Percentiles rank a stretch among this genome's conserved stretches.
Evolutionary conservation across 2,329 filamentous ascomycete genomes (phyloP).

Genomic region (Ascochyta pisi): DNA sequence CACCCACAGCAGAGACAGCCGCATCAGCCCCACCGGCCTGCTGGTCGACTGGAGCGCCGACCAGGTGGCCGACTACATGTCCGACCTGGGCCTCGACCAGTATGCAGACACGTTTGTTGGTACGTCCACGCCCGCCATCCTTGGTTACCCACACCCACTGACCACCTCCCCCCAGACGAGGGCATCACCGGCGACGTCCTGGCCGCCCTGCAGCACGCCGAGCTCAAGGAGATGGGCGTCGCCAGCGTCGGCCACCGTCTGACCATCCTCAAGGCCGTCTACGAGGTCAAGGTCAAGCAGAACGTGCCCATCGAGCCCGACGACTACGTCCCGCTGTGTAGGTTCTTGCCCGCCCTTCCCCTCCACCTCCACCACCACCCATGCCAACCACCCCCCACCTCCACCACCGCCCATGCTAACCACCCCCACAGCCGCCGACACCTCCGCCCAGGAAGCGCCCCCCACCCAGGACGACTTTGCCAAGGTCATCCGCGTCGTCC

Average conservation of each 20-base stretch:
- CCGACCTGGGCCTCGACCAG: slow-evolving; percentile 78
- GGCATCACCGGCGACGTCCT: slow-evolving; percentile 92
- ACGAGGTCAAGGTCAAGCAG: slow-evolving; percentile 94
- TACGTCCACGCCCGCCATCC: slow-evolving; percentile 55
- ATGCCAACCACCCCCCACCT: slow-evolving; percentile 5
- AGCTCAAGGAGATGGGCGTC: slow-evolving; percentile 94
- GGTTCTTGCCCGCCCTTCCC: slow-evolving; percentile 39
- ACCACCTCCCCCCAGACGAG: slow-evolving; percentile 71
- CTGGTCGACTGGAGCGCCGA: slow-evolving; percentile 84
- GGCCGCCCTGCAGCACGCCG: slow-evolving; percentile 86
- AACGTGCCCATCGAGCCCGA: slow-evolving; percentile 90
- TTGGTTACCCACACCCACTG: neutral
- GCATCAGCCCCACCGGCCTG: slow-evolving; percentile 74
- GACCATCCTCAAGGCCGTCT: slow-evolving; percentile 93
- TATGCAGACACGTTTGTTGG: slow-evolving; percentile 85
- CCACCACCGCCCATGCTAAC: too few species aligned
- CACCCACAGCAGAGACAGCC: slow-evolving; percentile 67
- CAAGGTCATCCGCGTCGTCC: slow-evolving; percentile 86
- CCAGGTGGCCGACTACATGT: slow-evolving; percentile 89
- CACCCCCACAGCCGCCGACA: slow-evolving; percentile 71
- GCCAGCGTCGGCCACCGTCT: slow-evolving; percentile 91
- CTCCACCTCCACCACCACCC: neutral
- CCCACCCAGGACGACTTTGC: slow-evolving; percentile 94
- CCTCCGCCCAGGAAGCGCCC: slow-evolving; percentile 81
- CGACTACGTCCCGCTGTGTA: slow-evolving; percentile 92